Evolutionary conservation across 495 filamentous ascomycete species (phyloP).

Genomic region (Aspergillus diversus): DNA sequence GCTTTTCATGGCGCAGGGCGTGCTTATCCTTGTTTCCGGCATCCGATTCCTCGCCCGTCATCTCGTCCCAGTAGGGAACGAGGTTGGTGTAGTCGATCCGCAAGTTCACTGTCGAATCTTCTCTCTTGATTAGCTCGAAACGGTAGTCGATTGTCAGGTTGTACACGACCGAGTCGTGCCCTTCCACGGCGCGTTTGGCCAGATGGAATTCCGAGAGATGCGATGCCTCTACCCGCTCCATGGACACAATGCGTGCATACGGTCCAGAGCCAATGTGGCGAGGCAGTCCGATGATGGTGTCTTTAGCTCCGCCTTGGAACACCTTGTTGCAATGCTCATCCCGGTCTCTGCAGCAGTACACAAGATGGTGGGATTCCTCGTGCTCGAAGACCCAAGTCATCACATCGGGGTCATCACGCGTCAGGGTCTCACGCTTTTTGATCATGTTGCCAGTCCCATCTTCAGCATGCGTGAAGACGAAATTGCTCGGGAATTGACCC

Average conservation of each 20-base stretch:
- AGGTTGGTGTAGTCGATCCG: conserved; percentile 32
- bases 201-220: not conserved
- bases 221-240: not conserved
- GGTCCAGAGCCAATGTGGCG: conserved; percentile 10
- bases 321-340: conserved; percentile 26
- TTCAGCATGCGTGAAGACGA: conserved; percentile 22
- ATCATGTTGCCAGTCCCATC: conserved; percentile 19
- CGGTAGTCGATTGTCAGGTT: conserved; percentile 26
- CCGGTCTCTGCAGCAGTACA: conserved; percentile 16
- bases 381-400: conserved; percentile 34
- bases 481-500: conserved; percentile 21
- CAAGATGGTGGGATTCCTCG: conserved; percentile 27
- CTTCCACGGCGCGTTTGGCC: not conserved
- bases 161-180: conserved; percentile 8
- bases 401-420: conserved; percentile 28
- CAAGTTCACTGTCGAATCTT: conserved; percentile 23
- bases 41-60: conserved; percentile 19
- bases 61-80: conserved; percentile 28
- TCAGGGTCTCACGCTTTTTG: conserved; percentile 23
- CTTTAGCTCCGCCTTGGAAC: conserved; percentile 29
- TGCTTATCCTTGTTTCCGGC: not conserved
- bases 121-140: conserved; percentile 26
- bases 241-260: conserved; percentile 13
- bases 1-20: conserved; percentile 7
- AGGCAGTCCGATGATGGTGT: conserved; percentile 38